phyloP scores from a whole-genome alignment of 2,329 filamentous ascomycete species.

The Calonectria pseudoreteaudii region DNA sequence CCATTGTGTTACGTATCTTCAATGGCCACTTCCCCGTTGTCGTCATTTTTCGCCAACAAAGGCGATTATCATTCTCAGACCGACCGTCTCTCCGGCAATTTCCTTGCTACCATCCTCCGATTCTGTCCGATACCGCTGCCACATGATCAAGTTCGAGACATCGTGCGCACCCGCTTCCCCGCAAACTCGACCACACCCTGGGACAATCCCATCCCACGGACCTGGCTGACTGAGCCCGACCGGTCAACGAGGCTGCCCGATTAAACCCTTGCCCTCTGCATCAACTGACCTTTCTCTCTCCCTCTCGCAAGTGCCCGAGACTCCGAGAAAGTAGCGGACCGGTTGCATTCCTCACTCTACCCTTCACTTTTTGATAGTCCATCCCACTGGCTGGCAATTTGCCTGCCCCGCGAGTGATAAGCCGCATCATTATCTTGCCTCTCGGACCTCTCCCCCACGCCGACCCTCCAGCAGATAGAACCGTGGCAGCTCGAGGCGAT shows the following conservation, averaged over 20 bases:
- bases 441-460: background rate
- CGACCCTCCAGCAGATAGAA: background rate
- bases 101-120: constrained; percentile 1
- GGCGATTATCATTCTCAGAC: background rate
- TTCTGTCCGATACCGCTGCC: constrained; percentile 24
- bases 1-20: background rate
- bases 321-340: constrained; percentile 27
- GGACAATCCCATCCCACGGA: background rate
- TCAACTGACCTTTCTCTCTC: constrained; percentile 3
- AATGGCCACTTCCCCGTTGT: background rate
- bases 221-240: background rate
- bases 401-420: background rate
- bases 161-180: constrained; percentile 19
- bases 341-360: background rate
- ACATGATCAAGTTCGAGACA: constrained; percentile 22
- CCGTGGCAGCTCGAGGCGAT: background rate
- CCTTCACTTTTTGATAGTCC: background rate
- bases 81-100: background rate
- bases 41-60: background rate
- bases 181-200: constrained; percentile 14
- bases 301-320: constrained; percentile 21
- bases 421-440: background rate
- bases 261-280: background rate
- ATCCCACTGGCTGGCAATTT: background rate
- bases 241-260: constrained; percentile 1